These are phyloP conservation scores for Epichloe sibirici DNA, from an alignment of 2,329 filamentous ascomycete genomes.

Conservation along the genomic window DNA sequence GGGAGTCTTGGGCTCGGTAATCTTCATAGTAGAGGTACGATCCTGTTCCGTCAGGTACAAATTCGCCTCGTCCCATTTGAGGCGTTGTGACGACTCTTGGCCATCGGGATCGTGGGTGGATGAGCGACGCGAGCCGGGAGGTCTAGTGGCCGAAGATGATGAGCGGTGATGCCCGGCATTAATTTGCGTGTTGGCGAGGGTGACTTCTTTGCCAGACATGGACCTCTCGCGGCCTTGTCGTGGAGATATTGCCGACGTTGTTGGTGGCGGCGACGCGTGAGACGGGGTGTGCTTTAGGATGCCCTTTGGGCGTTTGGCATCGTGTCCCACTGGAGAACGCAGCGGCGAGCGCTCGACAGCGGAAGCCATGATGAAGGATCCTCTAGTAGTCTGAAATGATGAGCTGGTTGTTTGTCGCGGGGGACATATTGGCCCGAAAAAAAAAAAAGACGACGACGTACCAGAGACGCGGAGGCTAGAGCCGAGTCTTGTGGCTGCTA, in stretches of 20 bases:
- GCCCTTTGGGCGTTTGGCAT: slow-evolving; percentile 34
- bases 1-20: slow-evolving; percentile 95
- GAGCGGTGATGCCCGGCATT: slow-evolving; percentile 87
- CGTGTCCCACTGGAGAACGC: slow-evolving; percentile 30
- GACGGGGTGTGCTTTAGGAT: slow-evolving; percentile 82
- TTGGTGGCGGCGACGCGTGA: slow-evolving; percentile 45
- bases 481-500: neutral
- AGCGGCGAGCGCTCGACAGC: slow-evolving; percentile 24
- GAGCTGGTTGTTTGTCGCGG: neutral
- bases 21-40: slow-evolving; percentile 94
- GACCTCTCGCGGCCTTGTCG: slow-evolving; percentile 21
- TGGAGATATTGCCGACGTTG: slow-evolving; percentile 31
- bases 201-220: slow-evolving; percentile 70
- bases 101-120: slow-evolving; percentile 39
- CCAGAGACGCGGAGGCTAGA: neutral
- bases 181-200: slow-evolving; percentile 83
- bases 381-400: neutral
- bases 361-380: slow-evolving; percentile 24
- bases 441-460: neutral
- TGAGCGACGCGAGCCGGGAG: slow-evolving; percentile 56
- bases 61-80: slow-evolving; percentile 99
- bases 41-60: slow-evolving; percentile 95
- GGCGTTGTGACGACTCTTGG: slow-evolving; percentile 50
- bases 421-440: neutral
- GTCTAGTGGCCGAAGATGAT: slow-evolving; percentile 57